Conservation (phyloP, 2,329 filamentous ascomycete genomes). For the Xylaria hypoxylon region DNA sequence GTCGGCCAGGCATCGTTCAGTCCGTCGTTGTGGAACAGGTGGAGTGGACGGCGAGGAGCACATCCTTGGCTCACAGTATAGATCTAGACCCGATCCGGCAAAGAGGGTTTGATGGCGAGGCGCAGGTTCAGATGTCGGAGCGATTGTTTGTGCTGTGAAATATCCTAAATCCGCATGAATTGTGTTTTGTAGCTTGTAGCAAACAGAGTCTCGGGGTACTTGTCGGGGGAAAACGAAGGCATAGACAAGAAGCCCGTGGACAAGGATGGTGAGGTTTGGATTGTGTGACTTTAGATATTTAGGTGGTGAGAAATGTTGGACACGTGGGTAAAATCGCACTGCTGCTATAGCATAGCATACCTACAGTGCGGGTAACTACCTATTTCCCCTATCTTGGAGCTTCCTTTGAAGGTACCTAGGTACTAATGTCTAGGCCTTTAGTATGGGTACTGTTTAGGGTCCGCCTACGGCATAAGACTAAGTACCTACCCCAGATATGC, state of each 20-base stretch:
- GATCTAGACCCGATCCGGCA: conserved; percentile 1
- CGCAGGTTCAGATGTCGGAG: not conserved
- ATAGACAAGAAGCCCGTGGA: not conserved
- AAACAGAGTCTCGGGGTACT: not conserved
- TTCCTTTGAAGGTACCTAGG: not conserved
- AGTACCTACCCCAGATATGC: conserved; percentile 14
- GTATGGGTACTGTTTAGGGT: conserved; percentile 9
- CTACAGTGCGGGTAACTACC: not conserved
- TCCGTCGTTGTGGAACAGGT: conserved; percentile 21
- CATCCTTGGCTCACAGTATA: conserved; percentile 28
- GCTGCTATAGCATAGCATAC: no score
- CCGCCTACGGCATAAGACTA: not conserved
- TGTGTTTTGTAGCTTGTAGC: not conserved
- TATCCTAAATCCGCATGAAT: not conserved
- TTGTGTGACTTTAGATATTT: no score
- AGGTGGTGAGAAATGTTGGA: conserved; percentile 15
- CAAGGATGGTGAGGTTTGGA: no score
- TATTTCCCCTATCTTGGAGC: not conserved
- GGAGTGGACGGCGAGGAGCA: conserved; percentile 8
- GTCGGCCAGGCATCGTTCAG: conserved; percentile 33
- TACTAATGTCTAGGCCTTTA: no score
- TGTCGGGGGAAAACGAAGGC: not conserved
- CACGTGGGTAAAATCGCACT: conserved; percentile 19
- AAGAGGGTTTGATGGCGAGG: not conserved
- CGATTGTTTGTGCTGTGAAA: not conserved